A percentile compares a stretch with the other conserved stretches of the same genome.
These are phyloP conservation scores for Malus hybrid DNA, from an alignment of 331 rosid genomes.

Conservation along the genomic window DNA sequence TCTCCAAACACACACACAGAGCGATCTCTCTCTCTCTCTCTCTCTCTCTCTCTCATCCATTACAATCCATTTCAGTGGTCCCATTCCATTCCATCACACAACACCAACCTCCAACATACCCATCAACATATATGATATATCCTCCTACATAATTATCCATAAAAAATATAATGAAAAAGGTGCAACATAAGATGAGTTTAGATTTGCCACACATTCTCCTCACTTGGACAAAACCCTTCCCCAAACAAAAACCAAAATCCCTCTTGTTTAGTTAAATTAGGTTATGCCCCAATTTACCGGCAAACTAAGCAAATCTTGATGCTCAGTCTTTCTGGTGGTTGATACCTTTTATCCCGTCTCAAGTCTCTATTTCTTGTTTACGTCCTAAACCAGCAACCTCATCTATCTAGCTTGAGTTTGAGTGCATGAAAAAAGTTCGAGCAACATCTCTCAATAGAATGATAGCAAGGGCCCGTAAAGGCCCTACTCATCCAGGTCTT, in stretches of 20 bases:
- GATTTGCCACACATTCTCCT: slow-evolving; percentile 22
- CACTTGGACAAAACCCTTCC: neutral
- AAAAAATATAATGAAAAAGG: neutral
- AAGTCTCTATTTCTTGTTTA: neutral
- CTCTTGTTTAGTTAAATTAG: neutral
- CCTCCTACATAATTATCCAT: too few species aligned
- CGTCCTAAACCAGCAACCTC: neutral
- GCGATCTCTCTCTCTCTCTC: slow-evolving; percentile 13
- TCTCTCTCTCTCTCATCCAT: slow-evolving; percentile 6
- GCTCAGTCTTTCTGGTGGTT: neutral
- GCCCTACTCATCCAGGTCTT: neutral
- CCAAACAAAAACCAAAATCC: neutral
- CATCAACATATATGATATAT: neutral
- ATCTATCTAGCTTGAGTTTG: neutral
- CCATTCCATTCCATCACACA: slow-evolving; percentile 9
- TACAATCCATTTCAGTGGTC: slow-evolving; percentile 11
- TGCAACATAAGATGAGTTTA: slow-evolving; percentile 2
- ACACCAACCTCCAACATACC: slow-evolving; percentile 17
- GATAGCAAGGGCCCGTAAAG: neutral
- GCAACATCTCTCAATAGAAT: neutral
- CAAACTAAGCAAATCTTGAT: neutral
- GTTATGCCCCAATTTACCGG: neutral
- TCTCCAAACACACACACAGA: slow-evolving; percentile 30
- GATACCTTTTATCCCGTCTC: slow-evolving; percentile 1
- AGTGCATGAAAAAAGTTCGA: neutral